Percentiles rank a stretch among this genome's conserved stretches.
phyloP scores from a whole-genome alignment of 805 yeast species.

The Saccharomyces jurei region DNA sequence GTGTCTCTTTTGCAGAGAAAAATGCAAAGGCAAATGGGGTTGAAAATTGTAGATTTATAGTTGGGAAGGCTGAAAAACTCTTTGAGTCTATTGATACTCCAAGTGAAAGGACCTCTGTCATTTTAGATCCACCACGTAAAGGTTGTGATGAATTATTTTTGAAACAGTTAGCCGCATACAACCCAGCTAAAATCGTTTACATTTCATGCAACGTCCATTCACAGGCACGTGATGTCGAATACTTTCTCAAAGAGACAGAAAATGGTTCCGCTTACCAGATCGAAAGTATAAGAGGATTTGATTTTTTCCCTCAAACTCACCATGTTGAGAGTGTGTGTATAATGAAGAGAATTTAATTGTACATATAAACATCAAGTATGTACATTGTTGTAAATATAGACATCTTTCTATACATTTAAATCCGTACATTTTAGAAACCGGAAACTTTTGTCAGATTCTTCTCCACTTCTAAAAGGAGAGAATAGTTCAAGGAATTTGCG shows the following conservation, averaged over 20 bases:
- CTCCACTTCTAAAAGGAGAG: too few relatives aligned
- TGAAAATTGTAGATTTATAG: conserved; percentile 72
- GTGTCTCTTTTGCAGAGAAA: conserved; percentile 76
- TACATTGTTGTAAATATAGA: background rate
- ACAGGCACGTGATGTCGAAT: conserved; percentile 89
- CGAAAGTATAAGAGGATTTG: conserved; percentile 87
- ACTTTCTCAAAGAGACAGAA: conserved; percentile 59
- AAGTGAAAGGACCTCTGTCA: conserved; percentile 69
- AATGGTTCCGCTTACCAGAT: conserved; percentile 57
- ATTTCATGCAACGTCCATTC: conserved; percentile 96
- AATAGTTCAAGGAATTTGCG: background rate
- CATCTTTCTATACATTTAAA: background rate
- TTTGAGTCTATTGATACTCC: conserved; percentile 76
- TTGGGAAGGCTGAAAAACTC: conserved; percentile 87
- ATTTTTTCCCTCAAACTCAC: conserved; percentile 92
- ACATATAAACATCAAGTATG: background rate
- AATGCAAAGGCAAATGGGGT: conserved; percentile 75
- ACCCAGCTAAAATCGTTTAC: conserved; percentile 84
- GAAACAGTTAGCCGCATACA: conserved; percentile 73
- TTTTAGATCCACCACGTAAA: conserved; percentile 94
- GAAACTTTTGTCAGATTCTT: background rate
- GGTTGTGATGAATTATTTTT: conserved; percentile 89
- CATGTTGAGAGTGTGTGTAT: conserved; percentile 88
- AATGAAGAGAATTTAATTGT: conserved; percentile 30
- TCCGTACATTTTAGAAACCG: background rate